phyloP scores from a whole-genome alignment of 2,329 filamentous ascomycete genomes.

The Chaetomiaceae sp. region DNA sequence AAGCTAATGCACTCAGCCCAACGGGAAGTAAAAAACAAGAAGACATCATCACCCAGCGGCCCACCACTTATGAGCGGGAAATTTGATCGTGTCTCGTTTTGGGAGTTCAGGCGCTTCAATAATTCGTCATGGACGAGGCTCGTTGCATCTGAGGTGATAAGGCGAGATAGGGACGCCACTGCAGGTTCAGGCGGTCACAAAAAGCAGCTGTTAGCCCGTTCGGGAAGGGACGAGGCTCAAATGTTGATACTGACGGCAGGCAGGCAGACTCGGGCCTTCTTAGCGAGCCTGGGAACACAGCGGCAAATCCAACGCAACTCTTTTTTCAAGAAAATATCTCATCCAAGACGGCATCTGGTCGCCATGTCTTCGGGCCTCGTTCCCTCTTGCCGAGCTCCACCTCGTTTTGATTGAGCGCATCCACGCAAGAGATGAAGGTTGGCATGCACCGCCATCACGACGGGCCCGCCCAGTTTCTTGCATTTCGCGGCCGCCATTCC shows the following conservation, averaged over 20 bases:
- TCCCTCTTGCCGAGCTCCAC: conserved; percentile 20
- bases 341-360: neutral
- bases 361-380: conserved; percentile 8
- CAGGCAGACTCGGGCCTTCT: conserved; percentile 4
- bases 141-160: neutral
- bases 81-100: conserved; percentile 18
- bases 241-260: neutral
- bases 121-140: conserved; percentile 2
- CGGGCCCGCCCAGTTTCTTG: neutral
- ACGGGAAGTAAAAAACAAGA: conserved; percentile 30
- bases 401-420: conserved; percentile 17
- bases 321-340: too few species aligned
- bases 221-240: neutral
- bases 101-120: conserved; percentile 19
- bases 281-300: neutral
- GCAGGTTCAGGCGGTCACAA: too few species aligned
- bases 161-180: neutral
- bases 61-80: conserved; percentile 24
- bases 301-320: too few species aligned
- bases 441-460: conserved; percentile 1
- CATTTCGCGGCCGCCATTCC: neutral
- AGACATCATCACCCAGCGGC: conserved; percentile 18
- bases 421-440: neutral
- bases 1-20: conserved; percentile 24
- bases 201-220: neutral